Evolutionary conservation across 2,329 filamentous ascomycete species (phyloP).

Genomic region (Dactylellina leptospora): DNA sequence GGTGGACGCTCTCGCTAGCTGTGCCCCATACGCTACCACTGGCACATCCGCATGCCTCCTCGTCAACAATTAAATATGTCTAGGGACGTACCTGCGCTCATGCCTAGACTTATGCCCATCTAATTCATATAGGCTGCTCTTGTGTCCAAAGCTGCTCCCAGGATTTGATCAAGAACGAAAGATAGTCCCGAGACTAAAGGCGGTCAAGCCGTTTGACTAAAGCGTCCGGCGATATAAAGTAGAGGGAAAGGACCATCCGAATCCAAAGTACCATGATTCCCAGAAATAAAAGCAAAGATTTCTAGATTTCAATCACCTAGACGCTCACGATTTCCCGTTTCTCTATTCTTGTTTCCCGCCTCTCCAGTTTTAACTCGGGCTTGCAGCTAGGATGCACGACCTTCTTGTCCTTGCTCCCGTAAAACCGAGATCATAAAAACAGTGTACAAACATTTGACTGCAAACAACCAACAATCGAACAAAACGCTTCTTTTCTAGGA

Average conservation of each 20-base stretch:
- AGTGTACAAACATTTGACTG: constrained; percentile 20
- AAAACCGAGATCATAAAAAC: constrained; percentile 19
- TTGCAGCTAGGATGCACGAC: constrained; percentile 38
- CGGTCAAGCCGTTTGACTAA: too few species aligned
- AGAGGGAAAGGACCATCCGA: constrained; percentile 12
- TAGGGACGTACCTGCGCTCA: constrained; percentile 4
- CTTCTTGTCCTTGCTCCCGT: constrained; percentile 10
- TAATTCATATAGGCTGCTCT: constrained; percentile 17
- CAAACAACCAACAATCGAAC: constrained; percentile 42
- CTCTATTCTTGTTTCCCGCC: constrained; percentile 28
- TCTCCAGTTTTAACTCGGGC: constrained; percentile 30
- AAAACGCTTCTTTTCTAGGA: constrained; percentile 21
- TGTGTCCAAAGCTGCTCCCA: constrained; percentile 16
- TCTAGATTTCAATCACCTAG: constrained; percentile 14
- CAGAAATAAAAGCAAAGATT: constrained; percentile 18
- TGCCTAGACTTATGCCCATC: constrained; percentile 17
- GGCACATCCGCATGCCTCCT: constrained; percentile 24
- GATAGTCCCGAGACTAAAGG: not conserved
- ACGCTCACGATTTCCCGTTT: not conserved
- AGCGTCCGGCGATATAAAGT: constrained; percentile 42
- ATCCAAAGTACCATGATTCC: constrained; percentile 10
- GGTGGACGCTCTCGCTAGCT: constrained; percentile 26
- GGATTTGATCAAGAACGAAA: constrained; percentile 30
- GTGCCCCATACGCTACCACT: constrained; percentile 33
- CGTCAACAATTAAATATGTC: constrained; percentile 4